Evolutionary conservation across 2,329 filamentous ascomycete genomes (phyloP), one percentile per base, ranked within the genome.

Genomic region (Pezicula rhizophila): DNA sequence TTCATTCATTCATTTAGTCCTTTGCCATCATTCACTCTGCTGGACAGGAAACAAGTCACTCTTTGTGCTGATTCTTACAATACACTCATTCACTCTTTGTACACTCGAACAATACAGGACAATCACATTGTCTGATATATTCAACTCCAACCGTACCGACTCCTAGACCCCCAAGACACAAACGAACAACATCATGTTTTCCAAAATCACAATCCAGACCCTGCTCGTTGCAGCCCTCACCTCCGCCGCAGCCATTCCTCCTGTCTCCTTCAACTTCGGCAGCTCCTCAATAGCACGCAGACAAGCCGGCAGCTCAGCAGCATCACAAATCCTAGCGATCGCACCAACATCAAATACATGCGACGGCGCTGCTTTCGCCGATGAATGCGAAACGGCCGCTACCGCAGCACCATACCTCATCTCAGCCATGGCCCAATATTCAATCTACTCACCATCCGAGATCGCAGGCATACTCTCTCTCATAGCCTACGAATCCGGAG

Each of bases 381-480:
- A 61, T 3, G 78, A 83, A 62, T 85, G 82, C 60, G 66, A 65
- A 1, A 78, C 75, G 2, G 75, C 76, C 7, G 54, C 58, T 7
- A 63, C 72, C 53, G 80, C 81, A 3, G 77, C 74, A 0, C 66
- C 69, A 0, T 70, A 67, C 48, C 72, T 84, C 49, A 68, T 68
- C 54, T 57, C 65, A 10, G 74, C 76, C 8, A 84, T 85, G 65
- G 50, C 59, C 10, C 69, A 68, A 4, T 85, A 83, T 67, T 50
- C 65, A 2, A 72, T 86, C 55, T 71, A 63, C 6, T 67, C 67
- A 2, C 68, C 69, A 6, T 72, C 70, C 18, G 78, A 82, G 52
- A 77, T 82, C 58, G 80, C 81, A 4, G 81, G 81, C 0, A 56
- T 85, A 2, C 57, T 86, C 35, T 73, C 75, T 1, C 65, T 83